Evolutionary conservation across 2,329 filamentous ascomycete species (phyloP).

Genomic region (Sporothrix humicola): DNA sequence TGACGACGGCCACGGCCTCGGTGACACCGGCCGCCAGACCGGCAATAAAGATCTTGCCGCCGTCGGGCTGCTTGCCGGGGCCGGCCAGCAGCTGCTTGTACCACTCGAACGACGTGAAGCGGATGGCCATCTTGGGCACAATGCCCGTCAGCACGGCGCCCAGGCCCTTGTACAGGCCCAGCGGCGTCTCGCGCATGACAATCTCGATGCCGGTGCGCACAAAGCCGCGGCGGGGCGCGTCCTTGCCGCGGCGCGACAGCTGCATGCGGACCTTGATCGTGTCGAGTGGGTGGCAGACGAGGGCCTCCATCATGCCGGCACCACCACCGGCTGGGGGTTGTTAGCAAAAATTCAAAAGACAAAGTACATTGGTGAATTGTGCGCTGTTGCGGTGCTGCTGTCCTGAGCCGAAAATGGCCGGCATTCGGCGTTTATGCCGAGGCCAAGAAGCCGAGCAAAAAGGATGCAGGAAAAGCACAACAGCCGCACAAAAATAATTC

Average conservation of each 20-base stretch:
- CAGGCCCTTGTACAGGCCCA: conserved; percentile 97
- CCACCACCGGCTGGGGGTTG: conserved; percentile 77
- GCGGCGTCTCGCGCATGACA: conserved; percentile 83
- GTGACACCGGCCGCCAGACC: conserved; percentile 92
- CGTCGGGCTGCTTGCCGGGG: conserved; percentile 61
- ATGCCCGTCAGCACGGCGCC: conserved; percentile 96
- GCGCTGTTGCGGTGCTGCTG: too few species aligned
- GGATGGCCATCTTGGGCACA: conserved; percentile 98
- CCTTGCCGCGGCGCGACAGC: conserved; percentile 84
- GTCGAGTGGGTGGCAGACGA: conserved; percentile 93
- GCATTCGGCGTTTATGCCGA: conserved; percentile 15
- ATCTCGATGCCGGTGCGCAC: conserved; percentile 85
- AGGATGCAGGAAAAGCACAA: too few species aligned
- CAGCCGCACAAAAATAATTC: neutral
- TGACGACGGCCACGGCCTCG: conserved; percentile 94
- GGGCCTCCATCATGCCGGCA: conserved; percentile 99
- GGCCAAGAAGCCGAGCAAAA: neutral
- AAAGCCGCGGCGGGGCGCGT: conserved; percentile 87
- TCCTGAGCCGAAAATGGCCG: neutral
- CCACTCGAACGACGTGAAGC: conserved; percentile 94
- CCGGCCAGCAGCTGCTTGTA: conserved; percentile 87
- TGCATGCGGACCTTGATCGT: conserved; percentile 99
- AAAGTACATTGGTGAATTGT: too few species aligned
- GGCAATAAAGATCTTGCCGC: conserved; percentile 71
- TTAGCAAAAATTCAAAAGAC: conserved; percentile 7